Base-by-base conservation (phyloP, 208 protist genomes). In the Acanthamoeba triangularis region DNA sequence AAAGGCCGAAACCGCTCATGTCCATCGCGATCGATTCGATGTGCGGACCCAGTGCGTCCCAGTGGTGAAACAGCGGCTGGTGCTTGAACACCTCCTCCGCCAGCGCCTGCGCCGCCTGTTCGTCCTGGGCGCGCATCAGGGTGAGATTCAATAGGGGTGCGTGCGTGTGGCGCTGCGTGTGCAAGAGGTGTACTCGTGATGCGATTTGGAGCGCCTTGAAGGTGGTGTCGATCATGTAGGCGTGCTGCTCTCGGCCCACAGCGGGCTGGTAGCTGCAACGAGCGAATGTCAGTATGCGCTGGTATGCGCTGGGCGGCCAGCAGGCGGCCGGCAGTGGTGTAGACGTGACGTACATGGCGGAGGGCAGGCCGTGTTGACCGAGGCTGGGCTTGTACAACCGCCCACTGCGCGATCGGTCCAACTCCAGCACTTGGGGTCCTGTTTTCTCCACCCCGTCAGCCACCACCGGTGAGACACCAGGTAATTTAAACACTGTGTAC, bases 221-320 rank as follows among this genome's bases (percentile, higher is more conserved):
- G 61, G 61, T 67, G 61, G 61, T 67, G 28, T 67, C 61, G 61
- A 67, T 67, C 25, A 67, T 67, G 61, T 67, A 67, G 61, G 28
- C 61, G 25, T 67, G 61, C 61, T 67, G 61, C 61, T 25, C 61
- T 30, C 28, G 16, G 61, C 61, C 25, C 61, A 67, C 28, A 2
- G 25, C 61, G 1, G 61, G 61, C 8, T 30, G 61, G 30, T 67
- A 67, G 25, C 61, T 67, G 16, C 52, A 16, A 59, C 52, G 52
- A 59, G 52, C 7, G 16, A n/a, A n/a, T n/a, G n/a, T n/a, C n/a
- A n/a, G n/a, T n/a, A n/a, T n/a, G n/a, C n/a, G n/a, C n/a, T n/a
- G n/a, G n/a, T n/a, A n/a, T n/a, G n/a, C n/a, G n/a, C n/a, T 54
- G 49, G 49, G 13, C 49, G 13, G 49, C 49, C 8, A 5, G 13